Base-by-base conservation (phyloP, 2,329 filamentous ascomycete genomes). In the Botrytis hyacinthi region DNA sequence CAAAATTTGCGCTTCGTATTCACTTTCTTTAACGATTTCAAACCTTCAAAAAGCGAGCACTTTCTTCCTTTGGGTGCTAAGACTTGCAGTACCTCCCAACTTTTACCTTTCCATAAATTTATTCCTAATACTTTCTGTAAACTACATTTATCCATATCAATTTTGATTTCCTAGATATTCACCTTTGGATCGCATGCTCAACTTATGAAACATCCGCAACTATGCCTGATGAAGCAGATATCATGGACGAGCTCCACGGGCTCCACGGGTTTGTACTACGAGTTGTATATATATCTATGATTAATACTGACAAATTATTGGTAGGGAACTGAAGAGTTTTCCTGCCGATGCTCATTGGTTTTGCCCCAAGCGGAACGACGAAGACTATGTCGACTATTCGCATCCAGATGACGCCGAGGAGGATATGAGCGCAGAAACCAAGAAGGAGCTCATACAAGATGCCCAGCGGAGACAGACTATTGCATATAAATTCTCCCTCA, bases 401-500 rank as follows among this genome's bases (percentile, higher is more conserved):
- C 86, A 90, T 74, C 83, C 83, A 5, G 81, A 84, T 61, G 80
- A 83, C 8, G 82, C 83, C 4, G 85, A 87, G 26, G 82, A 84
- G 22, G 85, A 84, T 59, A 83, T 89, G 57, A 85, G 85, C 12
- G 76, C 79, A 29, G 84, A 85, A 14, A 85, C 87, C 76, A 90
- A 89, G 79, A 80, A 83, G 67, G 79, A 83, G 60, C 84, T 87
- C 12, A 87, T 93, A 32, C 79, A 86, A 69, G 85, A 90, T 73
- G 87, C 86, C 22, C 84, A 86, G 48, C 80, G 82, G 14, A 86
- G 92, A 46, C 84, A 90, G 74, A 85, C 90, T 75, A 85, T 89
- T 46, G 90, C 91, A 69, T 89, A 92, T 76, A 89, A 88, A 79
- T 92, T 89, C 74, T 90, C 91, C 75, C 85, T 92, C 60, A 87